Evolutionary conservation across 1,284 basidiomycete genomes (phyloP), one percentile per base, ranked within the genome.

Genomic region (Mrakiaceae sp.): DNA sequence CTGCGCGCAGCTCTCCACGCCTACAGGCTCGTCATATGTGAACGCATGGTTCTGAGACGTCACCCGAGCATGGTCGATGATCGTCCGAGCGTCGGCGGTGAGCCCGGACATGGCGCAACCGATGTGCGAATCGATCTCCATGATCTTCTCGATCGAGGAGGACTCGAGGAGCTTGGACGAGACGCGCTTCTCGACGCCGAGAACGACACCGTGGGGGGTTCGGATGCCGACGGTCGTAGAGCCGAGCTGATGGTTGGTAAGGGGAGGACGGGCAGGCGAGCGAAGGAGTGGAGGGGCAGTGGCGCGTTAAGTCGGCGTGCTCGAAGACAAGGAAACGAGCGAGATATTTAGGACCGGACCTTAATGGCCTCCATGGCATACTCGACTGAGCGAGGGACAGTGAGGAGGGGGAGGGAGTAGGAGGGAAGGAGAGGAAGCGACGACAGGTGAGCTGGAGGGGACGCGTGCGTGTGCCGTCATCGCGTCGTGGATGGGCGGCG

Each of bases 361-460:
- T 96, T 97, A 78, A 97, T 97, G 27, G 93, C 93, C 75, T 97
- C 93, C 74, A 98, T 97, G 60, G 96, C 96, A 81, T 99, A 98
- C 79, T 98, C 96, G 78, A 97, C 93, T 97, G 70, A 4, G 54
- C 40, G 53, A 27, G 39, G 9, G 44, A 42, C 27, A 27, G 27
- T 3, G 40, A 11, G 12, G 9, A 50, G 27, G 39, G 9, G 14
- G 46, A 42, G 47, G 49, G 7, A 16, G 50, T 53, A 12, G 14
- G n/a, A 50, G 55, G 12, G 3, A 56, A 40, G 4, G 9, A 43
- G 42, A n/a, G 39, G 16, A 52, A 44, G 57, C 16, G 67, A 42
- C 56, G 39, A 52, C n/a, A 54, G 40, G 16, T 46, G 51, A 39
- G 47, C 58, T 68, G 52, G 66, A 60, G 56, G 49, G 58, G 62